A percentile compares a stretch with the other conserved stretches of the same genome.
Conservation (phyloP, 495 filamentous ascomycete genomes). For the Aspergillus coremiiformis region DNA sequence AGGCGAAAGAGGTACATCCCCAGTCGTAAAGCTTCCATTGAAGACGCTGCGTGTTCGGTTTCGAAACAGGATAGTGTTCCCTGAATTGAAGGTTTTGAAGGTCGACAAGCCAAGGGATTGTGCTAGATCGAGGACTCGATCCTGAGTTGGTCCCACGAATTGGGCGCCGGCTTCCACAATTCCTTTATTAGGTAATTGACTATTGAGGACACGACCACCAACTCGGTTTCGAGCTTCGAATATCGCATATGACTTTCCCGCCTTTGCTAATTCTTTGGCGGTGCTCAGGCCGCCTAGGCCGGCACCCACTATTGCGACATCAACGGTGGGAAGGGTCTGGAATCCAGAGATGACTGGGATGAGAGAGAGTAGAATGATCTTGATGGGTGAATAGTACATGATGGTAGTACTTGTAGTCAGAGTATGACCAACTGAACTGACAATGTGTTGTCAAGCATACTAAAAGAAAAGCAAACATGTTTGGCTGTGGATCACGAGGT, state of each 20-base stretch:
- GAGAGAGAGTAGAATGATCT: neutral
- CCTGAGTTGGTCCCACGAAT: slow-evolving; percentile 15
- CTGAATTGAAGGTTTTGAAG: slow-evolving; percentile 9
- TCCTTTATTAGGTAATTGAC: neutral
- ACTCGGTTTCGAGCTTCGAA: slow-evolving; percentile 20
- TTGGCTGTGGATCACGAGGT: no score
- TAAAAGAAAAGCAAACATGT: no score
- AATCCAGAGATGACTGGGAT: neutral
- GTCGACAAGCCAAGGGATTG: slow-evolving; percentile 4
- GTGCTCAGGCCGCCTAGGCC: slow-evolving; percentile 17
- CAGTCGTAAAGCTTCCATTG: neutral
- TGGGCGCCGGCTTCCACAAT: slow-evolving; percentile 10
- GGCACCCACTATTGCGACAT: slow-evolving; percentile 17
- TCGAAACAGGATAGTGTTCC: slow-evolving; percentile 5
- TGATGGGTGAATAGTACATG: neutral
- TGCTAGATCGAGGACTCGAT: slow-evolving; percentile 9
- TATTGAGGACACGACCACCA: slow-evolving; percentile 13
- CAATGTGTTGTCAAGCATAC: no score
- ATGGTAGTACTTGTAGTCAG: no score
- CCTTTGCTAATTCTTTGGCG: slow-evolving; percentile 10
- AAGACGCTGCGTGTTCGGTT: slow-evolving; percentile 6
- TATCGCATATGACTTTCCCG: slow-evolving; percentile 11
- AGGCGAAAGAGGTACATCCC: neutral
- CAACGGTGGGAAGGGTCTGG: neutral
- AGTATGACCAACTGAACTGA: no score